Evolutionary conservation across 2,329 filamentous ascomycete genomes (phyloP).

Genomic region (Arthroderma sp.): DNA sequence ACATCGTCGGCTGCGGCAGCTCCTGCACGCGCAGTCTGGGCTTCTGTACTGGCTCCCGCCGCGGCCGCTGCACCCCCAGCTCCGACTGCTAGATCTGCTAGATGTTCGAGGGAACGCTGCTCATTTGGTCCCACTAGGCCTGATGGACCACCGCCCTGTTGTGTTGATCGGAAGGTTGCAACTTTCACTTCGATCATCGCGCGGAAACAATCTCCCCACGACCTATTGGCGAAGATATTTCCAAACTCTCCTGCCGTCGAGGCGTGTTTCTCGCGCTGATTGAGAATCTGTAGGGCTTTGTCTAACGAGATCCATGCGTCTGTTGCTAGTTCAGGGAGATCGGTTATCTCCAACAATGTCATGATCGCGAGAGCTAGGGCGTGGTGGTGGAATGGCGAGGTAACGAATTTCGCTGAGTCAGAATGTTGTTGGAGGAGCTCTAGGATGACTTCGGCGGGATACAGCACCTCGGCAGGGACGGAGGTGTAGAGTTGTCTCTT

Average conservation of each 20-base stretch:
- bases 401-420: conserved; percentile 19
- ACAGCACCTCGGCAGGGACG: conserved; percentile 32
- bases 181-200: conserved; percentile 30
- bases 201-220: conserved; percentile 33
- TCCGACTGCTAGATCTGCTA: conserved; percentile 34
- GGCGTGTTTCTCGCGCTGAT: conserved; percentile 30
- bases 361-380: conserved; percentile 31
- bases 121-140: conserved; percentile 32
- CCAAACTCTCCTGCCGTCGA: conserved; percentile 25
- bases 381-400: conserved; percentile 32
- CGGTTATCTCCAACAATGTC: conserved; percentile 33
- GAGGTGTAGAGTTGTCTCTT: conserved; percentile 34
- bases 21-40: conserved; percentile 6
- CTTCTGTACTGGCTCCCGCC: conserved; percentile 8
- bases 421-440: conserved; percentile 30
- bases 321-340: conserved; percentile 27
- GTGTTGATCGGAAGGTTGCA: conserved; percentile 20
- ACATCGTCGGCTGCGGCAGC: conserved; percentile 8
- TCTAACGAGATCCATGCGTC: conserved; percentile 36
- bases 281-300: conserved; percentile 40
- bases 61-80: conserved; percentile 27
- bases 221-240: conserved; percentile 28
- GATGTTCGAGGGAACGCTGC: conserved; percentile 34
- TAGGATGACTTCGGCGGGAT: conserved; percentile 30
- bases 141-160: conserved; percentile 15